phyloP scores from a whole-genome alignment of 2,329 filamentous ascomycete species.

The Paramyrothecium roridum region DNA sequence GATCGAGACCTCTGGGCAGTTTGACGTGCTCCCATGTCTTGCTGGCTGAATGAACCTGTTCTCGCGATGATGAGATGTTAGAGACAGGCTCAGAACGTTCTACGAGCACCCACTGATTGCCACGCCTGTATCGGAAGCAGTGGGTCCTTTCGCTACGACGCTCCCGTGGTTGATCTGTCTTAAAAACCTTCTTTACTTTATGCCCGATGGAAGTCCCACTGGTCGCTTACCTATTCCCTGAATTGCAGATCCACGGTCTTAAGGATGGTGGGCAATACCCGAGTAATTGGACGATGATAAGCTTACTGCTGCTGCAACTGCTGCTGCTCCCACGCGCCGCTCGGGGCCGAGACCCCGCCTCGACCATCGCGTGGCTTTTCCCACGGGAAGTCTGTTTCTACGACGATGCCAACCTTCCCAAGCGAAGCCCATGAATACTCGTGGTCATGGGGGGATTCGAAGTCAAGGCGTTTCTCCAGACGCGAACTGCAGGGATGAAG shows the following conservation, averaged over 20 bases:
- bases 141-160: background rate
- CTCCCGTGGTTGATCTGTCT: background rate
- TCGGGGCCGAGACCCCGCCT: background rate
- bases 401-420: background rate
- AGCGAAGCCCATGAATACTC: background rate
- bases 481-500: too few species aligned
- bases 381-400: background rate
- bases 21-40: background rate
- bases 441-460: background rate
- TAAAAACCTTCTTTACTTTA: background rate
- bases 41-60: background rate
- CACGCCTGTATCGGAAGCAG: background rate
- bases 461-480: too few species aligned
- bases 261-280: background rate
- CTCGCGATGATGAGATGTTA: background rate
- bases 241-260: background rate
- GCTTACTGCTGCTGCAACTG: too few species aligned
- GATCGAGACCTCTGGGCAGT: background rate
- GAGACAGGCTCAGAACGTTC: background rate
- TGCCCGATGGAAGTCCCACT: background rate
- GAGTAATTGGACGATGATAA: background rate
- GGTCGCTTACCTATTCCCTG: background rate
- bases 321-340: too few species aligned
- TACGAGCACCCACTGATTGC: background rate
- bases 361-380: background rate